Evolutionary conservation across 371 early-diverging fungal genomes (phyloP), one percentile per base, ranked within the genome.

Genomic region (Apophysomyces trapeziformis): DNA sequence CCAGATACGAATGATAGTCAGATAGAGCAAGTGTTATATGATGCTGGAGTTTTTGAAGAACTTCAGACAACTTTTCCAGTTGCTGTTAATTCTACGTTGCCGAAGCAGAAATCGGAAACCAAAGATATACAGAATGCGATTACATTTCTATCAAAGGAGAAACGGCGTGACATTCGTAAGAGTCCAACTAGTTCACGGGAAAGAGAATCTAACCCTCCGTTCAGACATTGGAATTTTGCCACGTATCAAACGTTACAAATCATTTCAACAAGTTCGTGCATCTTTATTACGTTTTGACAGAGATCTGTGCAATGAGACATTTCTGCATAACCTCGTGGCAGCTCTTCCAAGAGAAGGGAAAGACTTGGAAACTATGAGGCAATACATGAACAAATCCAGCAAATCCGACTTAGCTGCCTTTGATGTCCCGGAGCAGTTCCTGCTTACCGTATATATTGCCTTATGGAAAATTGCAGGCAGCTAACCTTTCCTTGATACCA

Each of bases 351-450:
- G 60, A 21, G 74, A 76, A 44, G 73, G 73, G 21, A 86, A 88
- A 54, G 84, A 87, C 45, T 43, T 76, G 11, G 73, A 71, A 13
- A 36, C 68, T 6, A 72, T 88, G 72, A 66, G 75, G 8, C 80
- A 78, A 32, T 86, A 81, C 62, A n/a, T 84, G 57, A 66, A 76
- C n/a, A 45, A 18, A 2, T 5, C 13, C 46, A 12, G 73, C 70
- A 43, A 57, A 74, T 1, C 66, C 70, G 16, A 58, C 66, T 13
- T 77, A 78, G 32, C 64, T 88, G 32, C 32, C 32, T 26, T 26
- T 8, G 86, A 79, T 59, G 64, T 68, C 16, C 80, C 88, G 1
- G 88, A 88, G 38, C 83, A 81, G 57, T 87, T 88, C 13, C 21
- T 45, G 1, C n/a, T 45, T 13, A 45, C 46, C 6, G 46, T 45